Base-by-base conservation (phyloP, 306 rosid genomes). In the Cicer arietinum region DNA sequence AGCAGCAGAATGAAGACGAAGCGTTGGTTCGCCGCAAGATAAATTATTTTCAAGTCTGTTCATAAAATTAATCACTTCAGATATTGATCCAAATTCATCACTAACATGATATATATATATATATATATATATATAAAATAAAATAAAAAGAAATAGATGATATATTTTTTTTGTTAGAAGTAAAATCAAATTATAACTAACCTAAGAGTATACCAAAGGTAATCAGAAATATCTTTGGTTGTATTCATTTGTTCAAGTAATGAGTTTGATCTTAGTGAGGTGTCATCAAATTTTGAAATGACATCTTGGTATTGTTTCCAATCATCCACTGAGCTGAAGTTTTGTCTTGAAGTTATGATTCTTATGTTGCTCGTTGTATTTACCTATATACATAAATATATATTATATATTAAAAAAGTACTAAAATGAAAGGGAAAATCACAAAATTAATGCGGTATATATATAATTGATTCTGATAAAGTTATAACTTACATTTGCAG, bases 131-230 rank as follows among this genome's bases (percentile, higher is more conserved):
- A 41, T 41, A 41, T 41, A 41, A 30, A 30, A 2, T 2, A 1
- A 45, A 11, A 46, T 0, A 46, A 2, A 59, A 41, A 53, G 8
- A 50, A 37, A 30, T 12, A 59, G 52, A 48, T n/a, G 16, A 16
- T 20, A 50, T 10, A 62, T 1, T 30, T 2, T 17, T 25, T 66
- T 13, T 41, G 50, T 30, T 3, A 54, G 71, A 81, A 58, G 45
- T 41, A 50, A 76, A 59, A 17, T 0, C n/a, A 37, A 13, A 60
- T 37, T 18, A 45, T 43, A 35, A 52, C 85, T 81, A 82, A 81
- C 96, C 93, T 84, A 50, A 84, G 40, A 67, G 86, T 85, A 67
- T 89, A 84, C 96, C 96, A 91, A 72, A 89, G 86, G 73, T 91
- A 91, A 79, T 91, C 96, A 6, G 91, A 85, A 79, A 64, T 66